Conservation (phyloP, 192 early-diverging fungal species). For the Linderina pennispora region DNA sequence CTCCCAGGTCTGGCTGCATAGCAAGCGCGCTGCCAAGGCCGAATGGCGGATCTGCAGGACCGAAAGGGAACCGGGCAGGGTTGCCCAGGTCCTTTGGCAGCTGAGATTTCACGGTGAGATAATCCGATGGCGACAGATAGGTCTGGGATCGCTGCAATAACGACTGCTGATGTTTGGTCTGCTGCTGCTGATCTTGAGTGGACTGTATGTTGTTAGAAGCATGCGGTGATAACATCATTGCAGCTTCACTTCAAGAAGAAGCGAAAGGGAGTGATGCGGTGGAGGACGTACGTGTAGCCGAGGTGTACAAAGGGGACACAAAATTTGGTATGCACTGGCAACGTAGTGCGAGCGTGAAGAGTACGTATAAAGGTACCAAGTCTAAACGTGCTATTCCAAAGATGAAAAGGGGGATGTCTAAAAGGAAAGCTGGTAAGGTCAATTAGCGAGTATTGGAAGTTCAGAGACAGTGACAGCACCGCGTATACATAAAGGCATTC, state of each 20-base stretch:
- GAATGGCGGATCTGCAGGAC: background rate
- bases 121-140: too few relatives aligned
- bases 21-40: conserved; percentile 5
- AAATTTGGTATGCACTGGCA: too few relatives aligned
- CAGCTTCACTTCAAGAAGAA: background rate
- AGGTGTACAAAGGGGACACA: background rate
- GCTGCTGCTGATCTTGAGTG: background rate
- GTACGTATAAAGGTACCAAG: too few relatives aligned
- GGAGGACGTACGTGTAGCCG: background rate
- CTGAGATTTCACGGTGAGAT: too few relatives aligned
- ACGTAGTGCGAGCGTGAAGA: too few relatives aligned
- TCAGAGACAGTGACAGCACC: too few relatives aligned
- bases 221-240: conserved; percentile 2
- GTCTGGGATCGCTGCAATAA: background rate
- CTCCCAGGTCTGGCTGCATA: conserved; percentile 9
- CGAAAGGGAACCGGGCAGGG: conserved; percentile 1
- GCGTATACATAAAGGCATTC: too few relatives aligned
- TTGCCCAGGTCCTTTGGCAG: too few relatives aligned
- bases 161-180: background rate
- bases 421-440: too few relatives aligned
- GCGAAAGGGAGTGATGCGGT: background rate
- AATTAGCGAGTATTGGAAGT: too few relatives aligned
- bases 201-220: background rate
- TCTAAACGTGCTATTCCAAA: too few relatives aligned
- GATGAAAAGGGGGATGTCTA: too few relatives aligned